phyloP scores from a whole-genome alignment of 805 yeast species.

The Naumovozyma baii region DNA sequence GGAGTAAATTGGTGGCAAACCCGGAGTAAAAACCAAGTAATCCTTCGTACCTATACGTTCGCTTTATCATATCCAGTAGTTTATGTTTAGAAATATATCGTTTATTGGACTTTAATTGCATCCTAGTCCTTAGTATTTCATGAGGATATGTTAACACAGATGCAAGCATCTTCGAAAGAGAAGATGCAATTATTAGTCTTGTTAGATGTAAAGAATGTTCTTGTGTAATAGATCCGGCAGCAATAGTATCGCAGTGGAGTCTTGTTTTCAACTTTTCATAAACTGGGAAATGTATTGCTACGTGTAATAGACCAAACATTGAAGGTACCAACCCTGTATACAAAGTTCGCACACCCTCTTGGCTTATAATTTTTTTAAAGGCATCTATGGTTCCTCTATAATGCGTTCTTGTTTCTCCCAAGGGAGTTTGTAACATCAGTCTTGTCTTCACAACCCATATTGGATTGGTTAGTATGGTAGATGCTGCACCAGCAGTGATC shows the following conservation, averaged over 20 bases:
- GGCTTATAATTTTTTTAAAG: constrained; percentile 60
- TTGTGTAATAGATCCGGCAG: constrained; percentile 10
- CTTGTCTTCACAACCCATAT: constrained; percentile 97
- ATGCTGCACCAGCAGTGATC: constrained; percentile 77
- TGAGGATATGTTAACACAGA: constrained; percentile 88
- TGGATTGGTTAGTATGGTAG: constrained; percentile 83
- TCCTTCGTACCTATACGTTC: constrained; percentile 50
- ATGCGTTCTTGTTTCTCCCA: constrained; percentile 19
- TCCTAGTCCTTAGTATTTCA: constrained; percentile 83
- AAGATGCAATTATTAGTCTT: constrained; percentile 55
- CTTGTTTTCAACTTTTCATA: constrained; percentile 70
- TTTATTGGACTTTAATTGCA: constrained; percentile 48
- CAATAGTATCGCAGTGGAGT: constrained; percentile 30
- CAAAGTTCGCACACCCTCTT: constrained; percentile 74
- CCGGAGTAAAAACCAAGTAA: constrained; percentile 82
- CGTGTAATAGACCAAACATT: constrained; percentile 80
- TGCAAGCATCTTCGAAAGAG: constrained; percentile 80
- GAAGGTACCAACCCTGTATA: constrained; percentile 90
- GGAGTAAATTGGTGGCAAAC: constrained; percentile 67
- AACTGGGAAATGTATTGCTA: constrained; percentile 91
- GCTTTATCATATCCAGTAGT: constrained; percentile 20
- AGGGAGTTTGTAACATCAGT: constrained; percentile 68
- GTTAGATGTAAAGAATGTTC: constrained; percentile 26
- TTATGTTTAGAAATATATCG: constrained; percentile 19
- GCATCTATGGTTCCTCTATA: constrained; percentile 78